phyloP scores from a whole-genome alignment of 2,329 filamentous ascomycete species.

The Lecanicillium sp. region DNA sequence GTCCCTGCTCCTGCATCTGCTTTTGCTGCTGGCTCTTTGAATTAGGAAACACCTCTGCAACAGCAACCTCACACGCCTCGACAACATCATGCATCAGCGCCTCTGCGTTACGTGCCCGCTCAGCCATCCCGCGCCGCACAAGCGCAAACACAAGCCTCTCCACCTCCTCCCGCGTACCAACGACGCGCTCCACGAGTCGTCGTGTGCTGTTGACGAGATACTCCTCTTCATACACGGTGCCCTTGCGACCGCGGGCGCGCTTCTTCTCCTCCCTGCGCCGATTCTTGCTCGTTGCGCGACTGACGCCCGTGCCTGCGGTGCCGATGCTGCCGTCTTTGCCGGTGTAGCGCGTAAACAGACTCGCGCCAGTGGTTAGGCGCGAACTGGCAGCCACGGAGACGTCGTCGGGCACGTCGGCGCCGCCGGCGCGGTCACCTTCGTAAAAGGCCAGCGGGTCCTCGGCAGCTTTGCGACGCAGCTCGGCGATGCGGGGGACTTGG shows the following conservation, averaged over 20 bases:
- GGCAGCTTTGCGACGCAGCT: constrained; percentile 71
- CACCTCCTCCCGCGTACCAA: constrained; percentile 63
- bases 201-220: constrained; percentile 86
- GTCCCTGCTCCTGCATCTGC: constrained; percentile 12
- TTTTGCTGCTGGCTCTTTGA: constrained; percentile 12
- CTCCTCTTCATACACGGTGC: constrained; percentile 95
- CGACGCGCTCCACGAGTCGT: constrained; percentile 74
- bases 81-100: constrained; percentile 66
- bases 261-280: constrained; percentile 88
- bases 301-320: constrained; percentile 64
- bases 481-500: constrained; percentile 77
- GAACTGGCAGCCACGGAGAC: constrained; percentile 80
- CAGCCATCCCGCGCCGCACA: constrained; percentile 74
- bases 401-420: constrained; percentile 77
- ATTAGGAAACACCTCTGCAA: constrained; percentile 59
- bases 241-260: constrained; percentile 87
- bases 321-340: constrained; percentile 55
- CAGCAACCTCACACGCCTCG: constrained; percentile 56
- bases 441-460: constrained; percentile 85
- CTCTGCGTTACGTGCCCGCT: constrained; percentile 74
- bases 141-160: constrained; percentile 68
- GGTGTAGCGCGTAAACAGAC: constrained; percentile 88
- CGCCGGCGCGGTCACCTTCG: constrained; percentile 61
- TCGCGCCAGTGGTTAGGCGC: constrained; percentile 71
- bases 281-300: constrained; percentile 79